Percentiles rank a stretch among this genome's conserved stretches.
phyloP scores from a whole-genome alignment of 208 protist species.

The Leishmania arabica region DNA sequence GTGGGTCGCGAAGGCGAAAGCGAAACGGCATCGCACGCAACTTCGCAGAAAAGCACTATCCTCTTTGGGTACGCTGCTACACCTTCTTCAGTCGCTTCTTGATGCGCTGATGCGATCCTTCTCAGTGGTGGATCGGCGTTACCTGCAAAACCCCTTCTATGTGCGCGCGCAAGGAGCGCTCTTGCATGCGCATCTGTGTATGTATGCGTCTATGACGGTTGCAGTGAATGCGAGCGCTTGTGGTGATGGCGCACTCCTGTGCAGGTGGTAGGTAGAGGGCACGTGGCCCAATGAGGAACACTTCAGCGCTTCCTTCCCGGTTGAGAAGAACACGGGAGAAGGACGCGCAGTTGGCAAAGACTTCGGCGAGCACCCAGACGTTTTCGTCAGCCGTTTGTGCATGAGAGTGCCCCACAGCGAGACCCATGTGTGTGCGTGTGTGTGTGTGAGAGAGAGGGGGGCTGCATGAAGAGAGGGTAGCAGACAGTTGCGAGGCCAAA shows the following conservation, averaged over 20 bases:
- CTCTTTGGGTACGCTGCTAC: neutral
- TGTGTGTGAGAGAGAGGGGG: neutral
- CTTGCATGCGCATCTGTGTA: neutral
- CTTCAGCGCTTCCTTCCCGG: neutral
- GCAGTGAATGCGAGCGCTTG: neutral
- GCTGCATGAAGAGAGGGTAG: neutral
- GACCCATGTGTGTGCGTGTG: neutral
- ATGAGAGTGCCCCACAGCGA: neutral
- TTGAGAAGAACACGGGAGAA: neutral
- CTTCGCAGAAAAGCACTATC: neutral
- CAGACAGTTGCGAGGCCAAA: neutral
- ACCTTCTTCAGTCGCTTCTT: neutral
- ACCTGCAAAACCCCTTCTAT: neutral
- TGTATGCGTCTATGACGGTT: neutral
- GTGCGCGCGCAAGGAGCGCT: neutral
- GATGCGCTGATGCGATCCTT: neutral
- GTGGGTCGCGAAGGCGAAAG: constrained; percentile 56
- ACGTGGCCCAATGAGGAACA: neutral
- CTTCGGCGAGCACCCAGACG: neutral
- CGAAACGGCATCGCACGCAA: constrained; percentile 53
- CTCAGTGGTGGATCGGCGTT: neutral
- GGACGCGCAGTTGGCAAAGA: neutral
- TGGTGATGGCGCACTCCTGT: neutral
- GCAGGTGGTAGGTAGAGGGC: neutral
- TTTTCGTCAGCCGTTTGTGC: neutral